Conservation (phyloP, 495 filamentous ascomycete genomes). For the Penicillium alfredii region DNA sequence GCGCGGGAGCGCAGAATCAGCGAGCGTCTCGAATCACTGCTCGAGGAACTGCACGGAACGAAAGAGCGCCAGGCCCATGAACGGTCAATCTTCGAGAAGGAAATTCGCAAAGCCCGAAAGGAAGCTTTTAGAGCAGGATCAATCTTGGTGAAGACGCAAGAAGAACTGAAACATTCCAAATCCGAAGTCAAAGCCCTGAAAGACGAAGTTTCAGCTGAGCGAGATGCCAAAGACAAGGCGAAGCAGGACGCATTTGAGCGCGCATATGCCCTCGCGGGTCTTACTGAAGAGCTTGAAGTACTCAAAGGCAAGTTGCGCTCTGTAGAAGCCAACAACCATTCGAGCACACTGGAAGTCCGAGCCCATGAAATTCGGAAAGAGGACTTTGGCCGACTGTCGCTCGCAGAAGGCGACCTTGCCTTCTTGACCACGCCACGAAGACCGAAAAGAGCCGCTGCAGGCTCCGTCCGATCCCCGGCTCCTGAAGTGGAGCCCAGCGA, state of each 20-base stretch:
- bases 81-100: constrained; percentile 73
- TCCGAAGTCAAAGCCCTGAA: constrained; percentile 47
- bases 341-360: constrained; percentile 25
- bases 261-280: constrained; percentile 62
- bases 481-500: constrained; percentile 49
- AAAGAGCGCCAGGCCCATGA: constrained; percentile 74
- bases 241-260: constrained; percentile 76
- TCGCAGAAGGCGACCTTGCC: constrained; percentile 32
- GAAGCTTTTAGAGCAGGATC: constrained; percentile 81
- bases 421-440: constrained; percentile 31
- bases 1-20: constrained; percentile 67
- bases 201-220: constrained; percentile 48
- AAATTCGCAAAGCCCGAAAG: constrained; percentile 73
- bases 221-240: constrained; percentile 41
- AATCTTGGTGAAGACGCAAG: constrained; percentile 67
- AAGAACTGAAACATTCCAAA: constrained; percentile 69
- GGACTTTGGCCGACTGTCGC: constrained; percentile 25
- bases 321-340: constrained; percentile 56
- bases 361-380: constrained; percentile 27
- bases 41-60: constrained; percentile 68
- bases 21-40: constrained; percentile 68
- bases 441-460: constrained; percentile 55
- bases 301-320: constrained; percentile 56
- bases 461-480: constrained; percentile 39
- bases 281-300: constrained; percentile 68